Conservation (phyloP, 306 rosid species). For the Cicer pinnatifidum region DNA sequence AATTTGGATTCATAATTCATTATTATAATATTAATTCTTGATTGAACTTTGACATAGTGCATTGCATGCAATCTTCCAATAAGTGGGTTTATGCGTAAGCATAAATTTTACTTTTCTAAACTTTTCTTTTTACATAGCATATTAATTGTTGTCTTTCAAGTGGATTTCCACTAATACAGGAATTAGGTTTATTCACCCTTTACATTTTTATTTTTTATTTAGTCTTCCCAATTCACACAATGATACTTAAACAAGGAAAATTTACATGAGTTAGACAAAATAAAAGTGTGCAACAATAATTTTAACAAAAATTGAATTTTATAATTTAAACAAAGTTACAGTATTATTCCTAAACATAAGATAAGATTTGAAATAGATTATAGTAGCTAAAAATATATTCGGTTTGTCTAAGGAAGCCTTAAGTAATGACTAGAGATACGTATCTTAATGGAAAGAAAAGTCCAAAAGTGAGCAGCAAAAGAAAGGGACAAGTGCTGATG, state of each 20-base stretch:
- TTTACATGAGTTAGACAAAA: too few relatives aligned
- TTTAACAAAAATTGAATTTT: too few relatives aligned
- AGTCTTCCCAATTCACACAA: background rate
- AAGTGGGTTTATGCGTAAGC: constrained; percentile 14
- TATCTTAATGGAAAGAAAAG: constrained; percentile 47
- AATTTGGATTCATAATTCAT: constrained; percentile 36
- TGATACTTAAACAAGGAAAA: background rate
- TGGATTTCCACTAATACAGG: background rate
- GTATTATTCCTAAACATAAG: too few relatives aligned
- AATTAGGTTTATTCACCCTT: constrained; percentile 31
- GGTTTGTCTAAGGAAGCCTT: constrained; percentile 23
- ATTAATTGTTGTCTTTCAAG: background rate
- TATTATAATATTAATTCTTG: constrained; percentile 28
- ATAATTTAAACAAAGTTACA: too few relatives aligned
- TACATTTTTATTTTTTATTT: background rate
- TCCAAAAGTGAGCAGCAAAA: constrained; percentile 38
- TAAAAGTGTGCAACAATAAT: too few relatives aligned
- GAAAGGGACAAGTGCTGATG: constrained; percentile 47
- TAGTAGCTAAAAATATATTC: constrained; percentile 21
- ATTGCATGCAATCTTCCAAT: constrained; percentile 31
- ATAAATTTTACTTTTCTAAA: constrained; percentile 11
- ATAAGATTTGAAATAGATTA: background rate
- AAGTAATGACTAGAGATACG: constrained; percentile 41
- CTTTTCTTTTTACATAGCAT: background rate
- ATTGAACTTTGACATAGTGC: constrained; percentile 36